Base-by-base conservation (phyloP, 257 asterid genomes). In the Gentiana macrophylla region DNA sequence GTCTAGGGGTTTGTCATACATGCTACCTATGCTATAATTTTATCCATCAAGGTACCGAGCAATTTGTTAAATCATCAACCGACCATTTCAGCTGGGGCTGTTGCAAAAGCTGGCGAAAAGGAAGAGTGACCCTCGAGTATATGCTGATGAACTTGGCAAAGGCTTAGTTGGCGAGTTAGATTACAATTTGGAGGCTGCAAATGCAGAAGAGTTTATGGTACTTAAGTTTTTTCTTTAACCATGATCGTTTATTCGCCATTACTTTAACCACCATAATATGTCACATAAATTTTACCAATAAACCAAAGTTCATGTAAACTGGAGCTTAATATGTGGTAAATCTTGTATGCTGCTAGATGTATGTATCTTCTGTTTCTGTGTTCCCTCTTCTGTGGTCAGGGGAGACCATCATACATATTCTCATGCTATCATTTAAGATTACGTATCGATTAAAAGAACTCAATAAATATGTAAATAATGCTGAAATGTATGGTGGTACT, bases 91-190 rank as follows among this genome's bases (percentile, higher is more conserved):
- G 98, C 92, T 91, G 60, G 92, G 95, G 68, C 68, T 84, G 47
- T 71, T 87, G 77, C 94, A 77, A 76, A 85, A 74, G 77, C 73
- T 91, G 68, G 92, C 94, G 61, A 81, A 80, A 78, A 74, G 98
- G 68, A 76, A 84, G 80, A 84, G 63, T 63, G 96, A 91, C 77
- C 82, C 70, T 71, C 88, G 93, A 56, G 65, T 79, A 15, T 91
- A 91, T 72, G 98, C 97, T 65, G 98, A 91, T 77, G 98, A 91
- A 76, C 94, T 91, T 46, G 98, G 98, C 52, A 87, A 72, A 82
- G 98, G 97, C 70, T 77, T 91, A 67, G 74, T 78, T 51, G 98
- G 97, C 57, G 98, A 91, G 83, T 83, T 91, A 63, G 98, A 91
- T 74, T 91, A 91, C 83, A 84, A 72, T 68, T 68, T 75, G 73